Evolutionary conservation across 495 filamentous ascomycete species (phyloP).

Genomic region (Lophiostoma macrostomum): DNA sequence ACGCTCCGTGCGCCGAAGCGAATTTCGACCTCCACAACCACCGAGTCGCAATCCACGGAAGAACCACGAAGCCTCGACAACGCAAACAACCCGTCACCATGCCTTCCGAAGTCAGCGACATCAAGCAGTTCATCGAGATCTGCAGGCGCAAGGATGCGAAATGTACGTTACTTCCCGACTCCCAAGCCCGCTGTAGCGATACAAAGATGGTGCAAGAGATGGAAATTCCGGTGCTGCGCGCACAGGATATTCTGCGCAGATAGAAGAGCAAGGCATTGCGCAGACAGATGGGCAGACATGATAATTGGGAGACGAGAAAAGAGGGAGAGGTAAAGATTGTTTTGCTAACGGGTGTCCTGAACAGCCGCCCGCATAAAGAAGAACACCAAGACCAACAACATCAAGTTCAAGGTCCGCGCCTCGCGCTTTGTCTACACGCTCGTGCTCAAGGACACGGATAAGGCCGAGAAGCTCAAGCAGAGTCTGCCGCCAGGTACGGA

Average conservation of each 20-base stretch:
- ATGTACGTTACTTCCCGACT: conserved; percentile 54
- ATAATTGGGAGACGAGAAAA: too few species aligned
- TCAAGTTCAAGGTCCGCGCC: conserved; percentile 99
- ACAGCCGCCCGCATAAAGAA: conserved; percentile 96
- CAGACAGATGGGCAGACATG: too few species aligned
- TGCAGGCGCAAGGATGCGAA: conserved; percentile 97
- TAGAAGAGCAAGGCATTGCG: too few species aligned
- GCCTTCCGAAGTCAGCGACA: conserved; percentile 97
- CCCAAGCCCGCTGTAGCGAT: neutral
- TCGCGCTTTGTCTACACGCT: conserved; percentile 91
- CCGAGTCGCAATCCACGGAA: neutral
- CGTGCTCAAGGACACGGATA: conserved; percentile 91
- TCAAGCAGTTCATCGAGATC: conserved; percentile 99
- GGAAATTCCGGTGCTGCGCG: too few species aligned
- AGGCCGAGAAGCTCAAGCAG: conserved; percentile 99
- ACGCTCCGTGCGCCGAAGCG: conserved; percentile 27
- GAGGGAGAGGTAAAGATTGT: too few species aligned
- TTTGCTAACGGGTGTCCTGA: conserved; percentile 1
- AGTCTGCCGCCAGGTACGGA: conserved; percentile 87
- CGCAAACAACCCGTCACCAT: conserved; percentile 54
- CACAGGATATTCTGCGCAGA: too few species aligned
- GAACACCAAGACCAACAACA: conserved; percentile 77
- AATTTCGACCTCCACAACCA: conserved; percentile 22
- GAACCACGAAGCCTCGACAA: neutral
- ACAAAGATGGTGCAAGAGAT: too few species aligned